Evolutionary conservation across 176 grass and related monocot genomes (phyloP), one percentile per base, ranked within the genome.

Genomic region (Musa itinerans): DNA sequence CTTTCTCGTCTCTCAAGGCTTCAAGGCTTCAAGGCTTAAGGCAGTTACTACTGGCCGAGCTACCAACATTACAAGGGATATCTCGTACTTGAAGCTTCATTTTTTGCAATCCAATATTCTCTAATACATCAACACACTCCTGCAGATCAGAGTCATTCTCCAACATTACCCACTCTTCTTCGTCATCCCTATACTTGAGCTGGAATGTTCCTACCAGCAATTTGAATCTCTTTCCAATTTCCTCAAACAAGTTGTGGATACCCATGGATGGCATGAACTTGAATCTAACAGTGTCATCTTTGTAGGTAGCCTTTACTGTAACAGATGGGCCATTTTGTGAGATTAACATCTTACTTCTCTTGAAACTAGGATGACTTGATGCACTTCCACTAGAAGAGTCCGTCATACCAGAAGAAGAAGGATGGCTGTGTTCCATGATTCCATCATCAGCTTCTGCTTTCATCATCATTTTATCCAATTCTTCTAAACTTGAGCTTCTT

Each of bases 171-270:
- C 73, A 91, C 48, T 91, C 89, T 23, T 76, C 89, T 66, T 88
- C 89, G 68, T 88, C 83, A 48, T 92, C 89, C 54, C 68, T 81
- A 74, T 86, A 88, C 72, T 88, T 92, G 52, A 92, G 81, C 63
- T 83, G 89, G 80, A 92, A 83, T 49, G 61, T 11, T 1, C 77
- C 74, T 14, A 72, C 53, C 53, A 62, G 71, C 16, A 88, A 66
- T 50, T 88, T 92, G 80, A 92, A 65, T 75, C 89, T 79, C 56
- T 72, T 88, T 12, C 59, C 65, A 1, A 88, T 74, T 76, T 92
- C 85, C 64, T 73, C 64, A 3, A 78, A 64, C 76, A 92, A 55
- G 22, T 85, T 14, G 51, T 71, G 14, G 50, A 71, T 83, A 72
- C 78, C 81, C 69, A 70, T 72, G 50, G 65, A 81, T 51, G 89